Conservation (phyloP, 1,139 yeast species). For the Suhomyces maxii region DNA sequence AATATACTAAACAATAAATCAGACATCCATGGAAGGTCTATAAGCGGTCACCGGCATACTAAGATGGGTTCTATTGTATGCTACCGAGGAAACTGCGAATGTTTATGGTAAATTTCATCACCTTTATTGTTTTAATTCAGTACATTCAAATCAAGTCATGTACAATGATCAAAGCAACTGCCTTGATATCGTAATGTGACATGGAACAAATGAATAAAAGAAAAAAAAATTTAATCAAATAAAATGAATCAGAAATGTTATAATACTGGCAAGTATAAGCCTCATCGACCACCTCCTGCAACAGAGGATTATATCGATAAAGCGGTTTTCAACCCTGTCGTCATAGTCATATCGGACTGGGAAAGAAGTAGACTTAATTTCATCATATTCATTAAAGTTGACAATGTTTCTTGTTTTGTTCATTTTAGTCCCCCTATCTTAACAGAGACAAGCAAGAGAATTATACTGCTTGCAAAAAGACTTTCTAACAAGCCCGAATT, state of each 20-base stretch:
- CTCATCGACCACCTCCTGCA: slow-evolving; percentile 37
- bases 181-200: slow-evolving; percentile 12
- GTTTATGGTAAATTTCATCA: slow-evolving; percentile 79
- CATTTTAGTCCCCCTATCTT: background rate
- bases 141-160: slow-evolving; percentile 10
- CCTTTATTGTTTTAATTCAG: slow-evolving; percentile 22
- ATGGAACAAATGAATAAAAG: slow-evolving; percentile 12
- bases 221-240: no score
- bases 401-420: no score
- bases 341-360: slow-evolving; percentile 85
- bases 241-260: slow-evolving; percentile 60
- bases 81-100: slow-evolving; percentile 96
- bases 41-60: slow-evolving; percentile 81
- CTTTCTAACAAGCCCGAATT: slow-evolving; percentile 8
- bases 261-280: slow-evolving; percentile 87
- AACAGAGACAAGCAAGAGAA: slow-evolving; percentile 6
- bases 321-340: slow-evolving; percentile 75
- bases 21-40: slow-evolving; percentile 76
- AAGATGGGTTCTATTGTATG: slow-evolving; percentile 78
- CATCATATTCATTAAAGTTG: slow-evolving; percentile 42
- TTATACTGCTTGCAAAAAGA: slow-evolving; percentile 7
- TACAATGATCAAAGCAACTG: slow-evolving; percentile 11
- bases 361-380: slow-evolving; percentile 70
- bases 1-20: slow-evolving; percentile 23
- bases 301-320: slow-evolving; percentile 33